Base-by-base conservation (phyloP, 441 rosid genomes). In the Erodium moschatum region DNA sequence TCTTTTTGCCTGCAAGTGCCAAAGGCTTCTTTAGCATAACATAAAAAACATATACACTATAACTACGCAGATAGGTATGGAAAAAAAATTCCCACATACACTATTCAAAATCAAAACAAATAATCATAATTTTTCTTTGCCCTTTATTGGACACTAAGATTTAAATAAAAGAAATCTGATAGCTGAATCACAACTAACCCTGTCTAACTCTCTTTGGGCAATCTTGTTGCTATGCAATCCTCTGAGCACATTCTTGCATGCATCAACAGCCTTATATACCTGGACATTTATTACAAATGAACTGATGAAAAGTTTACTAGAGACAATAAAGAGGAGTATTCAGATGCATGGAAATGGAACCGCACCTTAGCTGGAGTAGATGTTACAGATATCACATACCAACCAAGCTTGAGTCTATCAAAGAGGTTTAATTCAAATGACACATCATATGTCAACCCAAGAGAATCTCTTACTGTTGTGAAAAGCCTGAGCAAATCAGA, bases 351-450 rank as follows among this genome's bases (percentile, higher is more conserved):
- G 24, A 15, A 76, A 68, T 68, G 38, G 58, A 76, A 56, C 68
- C 67, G 61, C 82, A 94, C 97, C 98, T 95, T 95, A 75, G 83
- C 79, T 2, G 99, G 99, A 70, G 99, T 90, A 44, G 99, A 95
- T 69, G 99, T 95, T 63, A 95, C 99, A 67, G 98, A 92, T 78
- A 95, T 78, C 78, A 95, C 99, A 84, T 91, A 95, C 99, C 99
- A 95, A 64, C 99, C 99, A 69, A 95, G 98, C 69, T 87, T 85
- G 70, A 95, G 90, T 81, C 93, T 87, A 77, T 95, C 99, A 76
- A 92, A 92, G 68, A 95, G 85, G 85, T 89, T 92, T 68, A 95
- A 84, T 85, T 95, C 99, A 75, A 95, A 95, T 64, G 99, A 95
- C 24, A 95, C 98, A 76, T 95, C 99, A 68, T 95, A 95, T 69